Evolutionary conservation across 2,329 filamentous ascomycete genomes (phyloP), one percentile per base, ranked within the genome.

Genomic region (Cephalotrichum gorgonifer): DNA sequence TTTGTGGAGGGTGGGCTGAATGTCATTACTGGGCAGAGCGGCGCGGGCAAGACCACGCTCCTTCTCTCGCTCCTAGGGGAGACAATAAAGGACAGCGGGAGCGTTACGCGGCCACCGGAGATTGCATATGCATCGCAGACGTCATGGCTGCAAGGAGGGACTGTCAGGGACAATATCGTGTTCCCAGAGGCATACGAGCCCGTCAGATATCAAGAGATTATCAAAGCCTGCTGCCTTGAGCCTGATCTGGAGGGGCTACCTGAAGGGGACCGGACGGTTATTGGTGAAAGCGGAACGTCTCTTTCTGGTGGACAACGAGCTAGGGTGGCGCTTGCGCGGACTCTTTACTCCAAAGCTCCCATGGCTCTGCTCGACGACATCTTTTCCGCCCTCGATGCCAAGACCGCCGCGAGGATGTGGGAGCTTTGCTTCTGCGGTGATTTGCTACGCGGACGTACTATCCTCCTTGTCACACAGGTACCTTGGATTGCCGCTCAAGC

Each of bases 361-460:
- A 64, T 79, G 2, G 62, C 81, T 22, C 63, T 81, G 1, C 68
- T 81, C 1, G 78, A 81, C 53, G 78, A 81, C 51, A 69, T 80
- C 3, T 78, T 81, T 53, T 76, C 77, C 1, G 78, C 78, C 0
- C 64, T 81, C 1, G 78, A 81, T 54, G 70, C 77, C 17, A 77
- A 78, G 54, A 81, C 78, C 0, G 72, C 74, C 1, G 72, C 74
- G 15, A 64, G 68, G 3, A 66, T 82, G 2, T 81, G 76, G 72
- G 70, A 76, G 50, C 65, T 72, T 49, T 79, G 74, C 54, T 81
- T 82, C 56, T 79, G 76, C 51, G 66, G 70, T 43, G 73, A 77
- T 44, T 56, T 81, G 25, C 65, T 81, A 9, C 65, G 65, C 20
- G 74, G 71, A 8, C 66, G 77, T 27, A 81, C 78, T 1, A 68